A percentile compares a stretch with the other conserved stretches of the same genome.
Conservation (phyloP, 108 stramenopile genomes). For the Craspedostauros australis region DNA sequence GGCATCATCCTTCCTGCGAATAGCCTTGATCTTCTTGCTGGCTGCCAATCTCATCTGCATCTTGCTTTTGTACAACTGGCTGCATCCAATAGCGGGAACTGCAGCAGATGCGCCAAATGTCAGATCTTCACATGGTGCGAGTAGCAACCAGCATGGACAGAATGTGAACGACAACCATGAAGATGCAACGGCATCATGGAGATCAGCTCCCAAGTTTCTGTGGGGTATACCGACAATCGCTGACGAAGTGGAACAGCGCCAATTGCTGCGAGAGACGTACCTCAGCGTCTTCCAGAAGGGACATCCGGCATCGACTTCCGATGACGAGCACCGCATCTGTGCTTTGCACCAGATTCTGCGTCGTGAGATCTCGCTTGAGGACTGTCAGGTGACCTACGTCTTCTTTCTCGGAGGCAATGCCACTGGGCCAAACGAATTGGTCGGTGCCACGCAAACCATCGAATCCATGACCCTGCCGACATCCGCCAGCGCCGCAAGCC, state of each 20-base stretch:
- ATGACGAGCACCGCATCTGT: conserved; percentile 19
- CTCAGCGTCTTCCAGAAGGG: conserved; percentile 3
- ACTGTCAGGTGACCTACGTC: conserved; percentile 28
- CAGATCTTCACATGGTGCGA: too few species aligned
- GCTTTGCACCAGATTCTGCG: conserved; percentile 3
- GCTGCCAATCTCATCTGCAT: too few species aligned
- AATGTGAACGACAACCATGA: too few species aligned
- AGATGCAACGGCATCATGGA: too few species aligned
- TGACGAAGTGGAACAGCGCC: conserved; percentile 8
- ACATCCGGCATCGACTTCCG: not conserved
- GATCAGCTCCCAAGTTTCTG: conserved; percentile 8
- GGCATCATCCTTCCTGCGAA: too few species aligned
- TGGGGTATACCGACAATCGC: conserved; percentile 1
- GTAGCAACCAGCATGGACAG: too few species aligned
- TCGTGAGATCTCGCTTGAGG: not conserved
- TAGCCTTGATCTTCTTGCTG: too few species aligned
- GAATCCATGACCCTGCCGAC: not conserved
- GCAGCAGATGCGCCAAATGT: too few species aligned
- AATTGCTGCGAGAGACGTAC: conserved; percentile 10
- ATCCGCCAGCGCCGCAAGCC: not conserved
- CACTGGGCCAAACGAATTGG: not conserved
- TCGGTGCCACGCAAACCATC: not conserved
- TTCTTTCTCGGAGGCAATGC: conserved; percentile 27
- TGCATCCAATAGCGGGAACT: too few species aligned
- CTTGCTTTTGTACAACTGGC: too few species aligned